Conservation (phyloP, 305 asterid genomes). For the Fraxinus velutina region DNA sequence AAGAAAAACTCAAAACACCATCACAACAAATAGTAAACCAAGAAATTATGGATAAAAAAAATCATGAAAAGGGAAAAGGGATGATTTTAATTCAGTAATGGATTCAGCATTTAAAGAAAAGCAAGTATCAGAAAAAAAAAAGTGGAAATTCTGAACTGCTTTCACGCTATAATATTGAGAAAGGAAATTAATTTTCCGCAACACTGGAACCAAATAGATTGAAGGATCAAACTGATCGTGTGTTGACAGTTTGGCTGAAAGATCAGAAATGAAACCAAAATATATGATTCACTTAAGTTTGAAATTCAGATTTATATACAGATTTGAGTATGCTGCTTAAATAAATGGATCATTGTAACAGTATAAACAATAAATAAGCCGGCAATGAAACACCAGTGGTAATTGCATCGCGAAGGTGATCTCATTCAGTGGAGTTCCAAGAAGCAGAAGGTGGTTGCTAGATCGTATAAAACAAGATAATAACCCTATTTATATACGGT, state of each 20-base stretch:
- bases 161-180: neutral
- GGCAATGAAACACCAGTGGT: neutral
- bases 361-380: neutral
- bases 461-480: neutral
- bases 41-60: slow-evolving; percentile 7
- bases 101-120: neutral
- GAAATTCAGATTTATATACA: neutral
- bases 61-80: neutral
- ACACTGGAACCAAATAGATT: neutral
- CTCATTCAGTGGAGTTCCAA: neutral
- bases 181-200: neutral
- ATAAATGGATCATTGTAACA: neutral
- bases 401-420: neutral
- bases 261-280: neutral
- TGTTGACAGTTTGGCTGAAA: neutral
- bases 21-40: neutral
- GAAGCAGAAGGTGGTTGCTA: neutral
- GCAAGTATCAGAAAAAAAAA: neutral
- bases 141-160: neutral
- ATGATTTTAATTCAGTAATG: neutral
- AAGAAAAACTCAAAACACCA: slow-evolving; percentile 15
- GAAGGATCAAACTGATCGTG: neutral
- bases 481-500: no score
- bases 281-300: neutral
- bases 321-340: neutral